Base-by-base conservation (phyloP, 805 yeast genomes). In the Schwanniomyces polymorphus region DNA sequence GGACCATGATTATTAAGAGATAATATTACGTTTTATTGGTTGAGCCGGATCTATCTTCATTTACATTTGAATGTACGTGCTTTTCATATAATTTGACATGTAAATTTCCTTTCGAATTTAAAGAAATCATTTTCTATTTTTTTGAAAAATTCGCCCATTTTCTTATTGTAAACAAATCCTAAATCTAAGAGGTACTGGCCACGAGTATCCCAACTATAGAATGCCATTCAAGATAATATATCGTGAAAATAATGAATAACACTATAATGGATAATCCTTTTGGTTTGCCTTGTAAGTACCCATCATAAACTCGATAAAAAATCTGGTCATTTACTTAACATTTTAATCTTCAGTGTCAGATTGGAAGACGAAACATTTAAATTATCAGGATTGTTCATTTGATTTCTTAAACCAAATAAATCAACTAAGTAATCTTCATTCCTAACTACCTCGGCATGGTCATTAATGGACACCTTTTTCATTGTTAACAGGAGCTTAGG, bases 221-320 rank as follows among this genome's bases (percentile, higher is more conserved):
- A 68, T 47, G 0, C 76, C 76, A 50, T 70, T 72, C 7, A 72
- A 55, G 26, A 72, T 52, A 21, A 72, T 61, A n/a, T 33, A 58
- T 34, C 76, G 53, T 4, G 74, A 63, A 48, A 63, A 72, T 45
- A 63, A 71, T 0, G 72, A 61, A 44, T 63, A 70, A 35, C 75
- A 70, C 41, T 63, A 60, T 42, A 64, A 37, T 10, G 56, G 57
- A 41, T 68, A 70, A 43, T 68, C 73, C 25, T 57, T 57, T 37
- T 64, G 66, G 33, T 59, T 50, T 21, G 60, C 61, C 17, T 49
- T 49, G 42, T 54, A 64, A 5, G 67, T 62, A 38, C 58, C 64
- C 65, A 67, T 63, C 44, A 68, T 48, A 68, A 48, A 37, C 65
- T 56, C 60, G 65, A 70, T n/a, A 68, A 49, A 41, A 69, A 62